Conservation (phyloP, 2,329 filamentous ascomycete genomes). For the Phyllosticta citriasiana region DNA sequence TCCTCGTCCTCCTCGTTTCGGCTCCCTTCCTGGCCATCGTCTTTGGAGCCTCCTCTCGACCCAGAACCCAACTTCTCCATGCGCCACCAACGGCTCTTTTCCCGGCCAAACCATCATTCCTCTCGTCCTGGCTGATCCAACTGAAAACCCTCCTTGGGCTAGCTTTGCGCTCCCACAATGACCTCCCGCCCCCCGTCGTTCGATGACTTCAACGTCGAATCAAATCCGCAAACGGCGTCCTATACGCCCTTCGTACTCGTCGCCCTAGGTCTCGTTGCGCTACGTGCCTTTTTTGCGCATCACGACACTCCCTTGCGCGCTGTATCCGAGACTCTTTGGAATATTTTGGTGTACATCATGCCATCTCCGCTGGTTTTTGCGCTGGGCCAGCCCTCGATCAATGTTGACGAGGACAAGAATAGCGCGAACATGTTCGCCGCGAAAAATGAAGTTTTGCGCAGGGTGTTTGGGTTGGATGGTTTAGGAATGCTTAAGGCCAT, state of each 20-base stretch:
- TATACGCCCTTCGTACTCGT: conserved; percentile 5
- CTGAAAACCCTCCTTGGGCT: not conserved
- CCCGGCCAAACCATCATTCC: not conserved
- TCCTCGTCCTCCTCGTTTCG: not conserved
- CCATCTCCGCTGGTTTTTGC: conserved; percentile 50
- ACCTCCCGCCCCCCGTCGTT: conserved; percentile 2
- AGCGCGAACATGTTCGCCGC: conserved; percentile 13
- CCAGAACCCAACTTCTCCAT: conserved; percentile 6
- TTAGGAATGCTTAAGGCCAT: conserved; percentile 27
- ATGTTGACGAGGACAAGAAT: conserved; percentile 13
- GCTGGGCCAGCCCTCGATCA: conserved; percentile 32
- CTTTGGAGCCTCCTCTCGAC: not conserved
- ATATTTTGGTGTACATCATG: conserved; percentile 46
- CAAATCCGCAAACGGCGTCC: not conserved
- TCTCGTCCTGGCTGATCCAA: conserved; percentile 8
- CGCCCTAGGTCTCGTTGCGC: conserved; percentile 4
- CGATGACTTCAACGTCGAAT: not conserved
- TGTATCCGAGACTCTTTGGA: conserved; percentile 48
- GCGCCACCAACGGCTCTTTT: conserved; percentile 1
- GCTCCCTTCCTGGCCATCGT: not conserved
- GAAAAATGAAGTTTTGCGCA: conserved; percentile 28
- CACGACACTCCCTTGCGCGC: conserved; percentile 18
- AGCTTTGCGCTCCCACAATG: conserved; percentile 2
- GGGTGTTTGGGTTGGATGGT: conserved; percentile 29
- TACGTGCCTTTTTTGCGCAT: conserved; percentile 18